phyloP scores from a whole-genome alignment of 116 monocot species.

The Papilionanthe hybrid region DNA sequence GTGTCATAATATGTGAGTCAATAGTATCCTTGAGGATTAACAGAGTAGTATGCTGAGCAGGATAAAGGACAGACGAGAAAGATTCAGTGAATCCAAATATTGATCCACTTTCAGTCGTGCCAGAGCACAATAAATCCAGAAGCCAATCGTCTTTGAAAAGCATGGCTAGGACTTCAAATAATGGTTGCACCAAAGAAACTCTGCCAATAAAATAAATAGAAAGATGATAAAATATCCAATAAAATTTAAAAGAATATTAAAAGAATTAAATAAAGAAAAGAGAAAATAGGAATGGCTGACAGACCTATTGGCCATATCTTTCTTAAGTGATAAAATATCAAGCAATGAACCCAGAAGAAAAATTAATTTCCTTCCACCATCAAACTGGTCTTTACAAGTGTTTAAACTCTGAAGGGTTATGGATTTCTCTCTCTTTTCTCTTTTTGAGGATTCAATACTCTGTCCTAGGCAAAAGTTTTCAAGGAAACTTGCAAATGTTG shows the following conservation, averaged over 20 bases:
- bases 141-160: conserved; percentile 46
- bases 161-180: conserved; percentile 40
- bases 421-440: conserved; percentile 38
- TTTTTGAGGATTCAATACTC: conserved; percentile 21
- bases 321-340: conserved; percentile 66
- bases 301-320: conserved; percentile 64
- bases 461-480: conserved; percentile 24
- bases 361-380: conserved; percentile 21
- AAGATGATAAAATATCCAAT: background rate
- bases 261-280: background rate
- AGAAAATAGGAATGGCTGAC: background rate
- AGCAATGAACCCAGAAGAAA: conserved; percentile 54
- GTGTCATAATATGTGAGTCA: conserved; percentile 22
- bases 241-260: background rate
- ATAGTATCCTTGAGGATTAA: conserved; percentile 54
- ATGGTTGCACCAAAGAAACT: conserved; percentile 36
- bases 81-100: conserved; percentile 31
- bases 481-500: conserved; percentile 39
- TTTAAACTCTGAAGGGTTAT: conserved; percentile 12
- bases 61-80: conserved; percentile 14
- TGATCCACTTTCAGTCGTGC: conserved; percentile 9
- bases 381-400: conserved; percentile 11
- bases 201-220: conserved; percentile 18
- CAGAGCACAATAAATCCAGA: conserved; percentile 16
- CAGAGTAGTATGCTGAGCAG: conserved; percentile 45